phyloP scores from a whole-genome alignment of 371 early-diverging fungal species.

The Rhizopus delemar region DNA sequence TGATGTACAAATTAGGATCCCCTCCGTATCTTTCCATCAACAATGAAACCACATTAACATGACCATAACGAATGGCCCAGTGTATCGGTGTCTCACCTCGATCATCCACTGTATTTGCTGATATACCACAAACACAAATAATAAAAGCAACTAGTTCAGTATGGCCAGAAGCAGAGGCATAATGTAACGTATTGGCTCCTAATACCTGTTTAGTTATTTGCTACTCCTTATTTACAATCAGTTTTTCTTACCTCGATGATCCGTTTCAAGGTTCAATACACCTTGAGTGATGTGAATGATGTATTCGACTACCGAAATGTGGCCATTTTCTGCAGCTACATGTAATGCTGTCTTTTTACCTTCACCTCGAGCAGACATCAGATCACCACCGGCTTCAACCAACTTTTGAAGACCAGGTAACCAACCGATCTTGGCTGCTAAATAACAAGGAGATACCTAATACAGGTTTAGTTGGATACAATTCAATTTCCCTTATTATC shows the following conservation, averaged over 20 bases:
- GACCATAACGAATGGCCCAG: conserved; percentile 41
- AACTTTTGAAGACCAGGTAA: conserved; percentile 39
- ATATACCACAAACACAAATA: conserved; percentile 29
- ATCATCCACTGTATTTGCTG: conserved; percentile 26
- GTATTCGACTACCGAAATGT: conserved; percentile 41
- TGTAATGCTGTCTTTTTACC: conserved; percentile 47
- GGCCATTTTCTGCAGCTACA: conserved; percentile 44
- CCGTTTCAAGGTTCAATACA: conserved; percentile 37
- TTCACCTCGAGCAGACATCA: conserved; percentile 42
- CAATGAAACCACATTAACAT: conserved; percentile 35
- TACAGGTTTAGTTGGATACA: background rate
- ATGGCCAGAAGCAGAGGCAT: conserved; percentile 46
- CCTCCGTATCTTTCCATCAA: conserved; percentile 36
- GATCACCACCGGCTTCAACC: conserved; percentile 44
- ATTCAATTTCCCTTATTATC: background rate
- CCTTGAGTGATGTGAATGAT: conserved; percentile 42
- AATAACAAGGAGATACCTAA: conserved; percentile 47
- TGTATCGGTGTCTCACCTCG: conserved; percentile 41
- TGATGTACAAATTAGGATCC: conserved; percentile 38
- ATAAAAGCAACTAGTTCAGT: conserved; percentile 37
- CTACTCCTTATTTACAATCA: background rate
- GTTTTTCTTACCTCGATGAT: conserved; percentile 30
- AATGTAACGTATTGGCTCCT: conserved; percentile 50
- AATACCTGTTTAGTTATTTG: background rate
- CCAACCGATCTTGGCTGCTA: conserved; percentile 50